Base-by-base conservation (phyloP, 1,284 basidiomycete genomes). In the Chalciporus sp. region DNA sequence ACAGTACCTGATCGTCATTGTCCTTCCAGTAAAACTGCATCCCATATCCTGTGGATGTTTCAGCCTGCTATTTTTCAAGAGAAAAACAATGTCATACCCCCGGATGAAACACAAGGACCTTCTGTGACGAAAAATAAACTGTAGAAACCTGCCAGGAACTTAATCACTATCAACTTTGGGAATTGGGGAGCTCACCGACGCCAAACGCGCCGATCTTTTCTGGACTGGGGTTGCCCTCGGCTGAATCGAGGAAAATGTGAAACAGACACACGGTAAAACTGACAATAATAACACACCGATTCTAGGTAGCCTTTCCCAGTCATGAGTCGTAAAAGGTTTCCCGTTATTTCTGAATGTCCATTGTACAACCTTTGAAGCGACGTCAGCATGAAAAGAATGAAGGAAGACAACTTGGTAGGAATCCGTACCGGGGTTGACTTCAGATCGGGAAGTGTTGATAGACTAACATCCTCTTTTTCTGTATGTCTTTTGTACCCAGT, bases 11-110 rank as follows among this genome's bases (percentile, higher is more conserved):
- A 66, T 94, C 91, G 60, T 88, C 87, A 10, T 42, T 10, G 63
- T 91, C 88, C 67, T 94, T 94, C 94, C 94, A 98, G 69, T 95
- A 91, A 71, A 97, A 97, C 1, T 88, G 90, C 93, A 96, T 95
- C 88, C 90, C 93, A n/a, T 17, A 29, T 14, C 31, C 44, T 52
- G 17, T 7, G 19, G 17, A 20, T 20, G 17, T 14, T 26, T 26
- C 6, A 11, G 14, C 11, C 12, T 12, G 12, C 7, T 6, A 26
- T 7, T 12, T 16, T 2, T 12, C 5, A 7, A 6, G 39, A 5
- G 28, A 11, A 23, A 6, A 9, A 20, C n/a, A 26, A 40, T 9
- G 7, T 5, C 40, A 7, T 46, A 54, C 52, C 47, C 28, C 44
- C 31, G 19, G 52, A 54, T 12, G 43, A 54, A 16, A 50, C 26